Evolutionary conservation across 805 yeast species (phyloP).

Genomic region (fission yeast (Schizosaccharomyces pombe)): DNA sequence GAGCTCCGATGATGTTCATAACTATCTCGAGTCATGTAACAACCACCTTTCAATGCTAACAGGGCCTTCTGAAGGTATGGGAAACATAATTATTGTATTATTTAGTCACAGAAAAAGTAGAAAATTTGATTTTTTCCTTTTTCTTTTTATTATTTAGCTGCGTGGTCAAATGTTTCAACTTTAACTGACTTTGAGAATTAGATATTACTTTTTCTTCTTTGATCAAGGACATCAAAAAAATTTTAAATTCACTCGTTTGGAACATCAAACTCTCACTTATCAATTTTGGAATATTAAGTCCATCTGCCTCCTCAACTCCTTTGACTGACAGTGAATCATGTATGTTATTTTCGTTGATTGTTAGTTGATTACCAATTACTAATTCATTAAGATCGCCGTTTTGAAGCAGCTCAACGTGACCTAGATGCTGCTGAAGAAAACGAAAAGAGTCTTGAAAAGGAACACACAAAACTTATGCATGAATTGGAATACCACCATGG

Average conservation of each 20-base stretch:
- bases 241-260: neutral
- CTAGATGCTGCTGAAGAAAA: constrained; percentile 4
- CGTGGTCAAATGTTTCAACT: too few relatives aligned
- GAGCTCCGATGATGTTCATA: neutral
- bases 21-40: neutral
- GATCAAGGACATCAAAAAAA: neutral
- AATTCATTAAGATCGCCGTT: neutral
- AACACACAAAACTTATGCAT: constrained; percentile 7
- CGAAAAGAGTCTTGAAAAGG: constrained; percentile 7
- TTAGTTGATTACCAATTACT: too few relatives aligned
- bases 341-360: too few relatives aligned
- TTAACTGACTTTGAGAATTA: too few relatives aligned
- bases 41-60: too few relatives aligned
- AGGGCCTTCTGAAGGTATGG: too few relatives aligned
- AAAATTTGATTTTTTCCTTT: too few relatives aligned
- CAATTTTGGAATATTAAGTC: neutral
- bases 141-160: too few relatives aligned
- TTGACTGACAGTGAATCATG: too few relatives aligned
- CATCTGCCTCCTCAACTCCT: neutral
- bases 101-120: too few relatives aligned
- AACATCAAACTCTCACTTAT: neutral
- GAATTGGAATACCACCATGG: constrained; percentile 23
- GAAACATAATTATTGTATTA: neutral
- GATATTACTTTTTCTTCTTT: neutral
- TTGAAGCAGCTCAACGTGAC: neutral